Evolutionary conservation across 345 rosid genomes (phyloP), one percentile per base, ranked within the genome.

Genomic region (Durio zibethinus): DNA sequence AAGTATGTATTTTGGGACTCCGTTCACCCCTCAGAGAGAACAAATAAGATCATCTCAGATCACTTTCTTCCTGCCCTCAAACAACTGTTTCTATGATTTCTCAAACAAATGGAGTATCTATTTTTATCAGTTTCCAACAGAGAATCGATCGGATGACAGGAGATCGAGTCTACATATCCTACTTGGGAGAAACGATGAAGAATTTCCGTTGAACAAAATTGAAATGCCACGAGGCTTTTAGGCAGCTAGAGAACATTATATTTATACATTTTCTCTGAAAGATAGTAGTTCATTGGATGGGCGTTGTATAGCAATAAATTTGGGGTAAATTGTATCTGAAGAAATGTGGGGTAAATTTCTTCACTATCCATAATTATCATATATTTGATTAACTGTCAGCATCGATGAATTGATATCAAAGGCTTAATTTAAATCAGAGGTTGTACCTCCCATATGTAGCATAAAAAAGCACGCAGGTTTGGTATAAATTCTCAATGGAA

Each of bases 1-100:
- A 87, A 83, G 77, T 83, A 71, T 80, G 82, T 91, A 33, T 83
- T 87, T 67, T 87, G 88, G 90, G 90, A 87, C 77, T 61, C 88
- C 61, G 76, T 85, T 80, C 87, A 85, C 45, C 90, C 90, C 8
- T 74, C 90, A 0, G 83, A 87, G 74, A 85, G 43, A 76, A 79
- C 87, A 10, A 83, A 60, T 66, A 47, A 47, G 63, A 77, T 85
- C 29, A 25, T 85, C 10, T 7, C 87, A 7, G 83, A 77, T 16
- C 25, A 48, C 33, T 18, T 87, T 0, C 2, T 73, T 21, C 77
- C 74, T 36, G 23, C 0, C 15, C 86, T 86, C 74, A 70, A 48
- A 48, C n/a, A 27, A 14, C 9, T 50, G 25, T 47, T 9, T 47
- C 27, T 4, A 8, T 70, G 74, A 69, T 47, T 48, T 48, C 25